Evolutionary conservation across 345 rosid genomes (phyloP), one percentile per base, ranked within the genome.

Genomic region (Capsella bursapastoris): DNA sequence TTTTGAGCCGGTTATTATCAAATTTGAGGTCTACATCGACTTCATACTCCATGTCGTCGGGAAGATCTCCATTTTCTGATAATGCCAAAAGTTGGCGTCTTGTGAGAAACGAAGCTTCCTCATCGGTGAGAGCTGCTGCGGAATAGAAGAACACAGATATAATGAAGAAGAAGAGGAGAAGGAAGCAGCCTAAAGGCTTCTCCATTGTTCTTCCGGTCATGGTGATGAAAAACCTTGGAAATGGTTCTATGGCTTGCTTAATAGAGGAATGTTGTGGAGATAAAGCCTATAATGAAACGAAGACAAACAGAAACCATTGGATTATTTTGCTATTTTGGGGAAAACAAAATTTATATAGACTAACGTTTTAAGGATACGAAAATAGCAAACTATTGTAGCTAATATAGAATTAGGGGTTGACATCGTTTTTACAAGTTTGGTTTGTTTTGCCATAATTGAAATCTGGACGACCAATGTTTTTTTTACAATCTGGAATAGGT

Each of bases 81-180:
- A 87, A 65, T 0, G 89, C 35, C 18, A 86, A 13, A 65, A 91
- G 94, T 50, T 91, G 98, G 14, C 96, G 97, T 8, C 73, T 85
- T 3, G 88, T 83, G 8, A 94, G 87, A 43, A 74, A 70, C 4
- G 89, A 79, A 0, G 82, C 90, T 74, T 89, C 89, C 2, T 82
- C 83, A 14, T 85, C 79, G 3, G 89, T 57, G 2, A 91, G 70
- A 44, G 96, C 90, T 8, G 69, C 6, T 45, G 76, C 18, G 2
- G 82, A 32, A 48, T 68, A 43, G 78, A 74, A 43, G 25, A 80
- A 52, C 0, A 82, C 14, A 9, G 56, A 58, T 12, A 83, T 31
- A 7, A 79, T 28, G 3, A 63, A 66, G 10, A 71, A 70, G 49
- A 83, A 49, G 34, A 83, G 5, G 57, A 82, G 78, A 80, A 51